Evolutionary conservation across 2,329 filamentous ascomycete species (phyloP).

Genomic region (Trichoderma sp.): DNA sequence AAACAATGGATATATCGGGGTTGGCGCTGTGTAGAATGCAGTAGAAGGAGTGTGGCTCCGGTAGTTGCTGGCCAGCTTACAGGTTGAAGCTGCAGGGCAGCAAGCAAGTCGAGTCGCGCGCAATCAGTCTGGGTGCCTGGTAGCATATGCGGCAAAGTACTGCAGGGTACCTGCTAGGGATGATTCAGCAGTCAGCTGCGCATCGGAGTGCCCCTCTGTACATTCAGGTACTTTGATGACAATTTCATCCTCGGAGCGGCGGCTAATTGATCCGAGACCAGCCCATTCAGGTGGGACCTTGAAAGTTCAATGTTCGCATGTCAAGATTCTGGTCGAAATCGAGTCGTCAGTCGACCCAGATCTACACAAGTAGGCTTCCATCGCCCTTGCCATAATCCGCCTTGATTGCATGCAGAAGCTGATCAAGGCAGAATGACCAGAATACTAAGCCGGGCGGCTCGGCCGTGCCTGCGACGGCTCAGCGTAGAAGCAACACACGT

Average conservation of each 20-base stretch:
- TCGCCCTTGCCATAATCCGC: too few species aligned
- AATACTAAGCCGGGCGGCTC: conserved; percentile 20
- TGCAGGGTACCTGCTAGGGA: not conserved
- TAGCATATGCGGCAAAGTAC: conserved; percentile 1
- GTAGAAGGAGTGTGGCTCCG: conserved; percentile 7
- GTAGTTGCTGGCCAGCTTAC: conserved; percentile 19
- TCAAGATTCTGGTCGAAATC: not conserved
- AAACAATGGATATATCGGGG: not conserved
- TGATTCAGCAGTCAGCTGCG: not conserved
- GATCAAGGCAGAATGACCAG: conserved; percentile 25
- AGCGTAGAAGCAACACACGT: conserved; percentile 2
- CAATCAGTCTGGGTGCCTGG: conserved; percentile 23
- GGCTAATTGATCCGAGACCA: conserved; percentile 20
- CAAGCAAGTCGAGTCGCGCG: conserved; percentile 22
- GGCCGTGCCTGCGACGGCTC: conserved; percentile 26
- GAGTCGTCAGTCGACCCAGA: not conserved
- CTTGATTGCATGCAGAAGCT: not conserved
- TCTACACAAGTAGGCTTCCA: not conserved
- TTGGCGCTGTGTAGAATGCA: conserved; percentile 8
- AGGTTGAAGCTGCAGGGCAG: conserved; percentile 21
- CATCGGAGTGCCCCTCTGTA: not conserved
- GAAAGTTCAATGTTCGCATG: conserved; percentile 15
- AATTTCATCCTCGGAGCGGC: conserved; percentile 16
- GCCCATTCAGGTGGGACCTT: not conserved
- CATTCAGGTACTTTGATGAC: not conserved